A percentile compares a stretch with the other conserved stretches of the same genome.
These are phyloP conservation scores for Saccharomycopsis hybrid DNA, from an alignment of 1,139 yeast genomes.

Conservation along the genomic window DNA sequence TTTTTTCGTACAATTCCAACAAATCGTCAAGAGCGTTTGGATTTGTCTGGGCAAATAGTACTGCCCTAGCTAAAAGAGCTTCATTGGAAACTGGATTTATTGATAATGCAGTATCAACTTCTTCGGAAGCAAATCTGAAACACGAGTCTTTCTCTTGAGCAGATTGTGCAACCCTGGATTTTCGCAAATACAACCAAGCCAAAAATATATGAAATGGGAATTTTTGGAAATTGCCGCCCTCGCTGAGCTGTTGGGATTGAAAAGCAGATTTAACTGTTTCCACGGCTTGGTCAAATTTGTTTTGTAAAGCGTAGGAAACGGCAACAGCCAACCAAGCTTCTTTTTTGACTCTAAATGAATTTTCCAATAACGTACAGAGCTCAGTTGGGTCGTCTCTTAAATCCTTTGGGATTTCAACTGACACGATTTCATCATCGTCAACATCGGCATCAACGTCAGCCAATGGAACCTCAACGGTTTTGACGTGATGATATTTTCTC, in stretches of 20 bases:
- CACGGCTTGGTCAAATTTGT: conserved; percentile 54
- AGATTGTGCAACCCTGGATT: conserved; percentile 35
- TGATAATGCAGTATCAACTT: conserved; percentile 32
- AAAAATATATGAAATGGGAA: conserved; percentile 51
- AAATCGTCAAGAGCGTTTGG: conserved; percentile 56
- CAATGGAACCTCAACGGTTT: conserved; percentile 56
- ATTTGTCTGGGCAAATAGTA: conserved; percentile 35
- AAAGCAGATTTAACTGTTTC: conserved; percentile 61
- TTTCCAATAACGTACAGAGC: conserved; percentile 66
- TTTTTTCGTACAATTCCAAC: conserved; percentile 50
- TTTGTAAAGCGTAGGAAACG: conserved; percentile 64
- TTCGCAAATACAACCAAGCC: conserved; percentile 67
- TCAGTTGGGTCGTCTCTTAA: conserved; percentile 87
- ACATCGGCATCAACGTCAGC: conserved; percentile 32
- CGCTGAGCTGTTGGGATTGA: conserved; percentile 34
- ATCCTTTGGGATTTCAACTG: conserved; percentile 61
- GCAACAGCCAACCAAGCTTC: conserved; percentile 85
- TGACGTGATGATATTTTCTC: conserved; percentile 15
- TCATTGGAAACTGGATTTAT: conserved; percentile 40
- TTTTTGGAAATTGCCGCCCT: conserved; percentile 33
- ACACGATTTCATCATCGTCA: conserved; percentile 54
- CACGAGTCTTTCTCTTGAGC: conserved; percentile 27
- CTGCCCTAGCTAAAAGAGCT: conserved; percentile 57
- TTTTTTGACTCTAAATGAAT: conserved; percentile 60
- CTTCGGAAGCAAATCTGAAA: conserved; percentile 30